These are phyloP conservation scores for Penicillium hordei DNA, from an alignment of 2,329 filamentous ascomycete genomes.

Conservation along the genomic window DNA sequence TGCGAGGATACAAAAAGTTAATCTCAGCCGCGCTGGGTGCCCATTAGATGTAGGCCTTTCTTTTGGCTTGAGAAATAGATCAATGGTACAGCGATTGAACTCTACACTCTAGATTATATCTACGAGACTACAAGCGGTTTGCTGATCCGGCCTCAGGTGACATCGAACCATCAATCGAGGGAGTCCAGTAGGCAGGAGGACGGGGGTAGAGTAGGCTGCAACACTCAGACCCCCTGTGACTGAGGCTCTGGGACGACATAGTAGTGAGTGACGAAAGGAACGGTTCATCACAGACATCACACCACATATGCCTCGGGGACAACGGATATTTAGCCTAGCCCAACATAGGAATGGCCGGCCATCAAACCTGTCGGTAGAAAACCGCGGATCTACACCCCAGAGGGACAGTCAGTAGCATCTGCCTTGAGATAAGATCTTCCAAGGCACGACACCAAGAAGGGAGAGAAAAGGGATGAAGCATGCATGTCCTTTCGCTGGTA, in stretches of 20 bases:
- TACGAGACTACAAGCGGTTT: constrained; percentile 1
- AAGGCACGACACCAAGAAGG: constrained; percentile 11
- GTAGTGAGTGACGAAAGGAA: not conserved
- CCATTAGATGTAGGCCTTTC: not conserved
- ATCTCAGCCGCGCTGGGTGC: not conserved
- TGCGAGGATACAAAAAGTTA: not conserved
- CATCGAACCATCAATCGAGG: not conserved
- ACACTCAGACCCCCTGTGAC: not conserved
- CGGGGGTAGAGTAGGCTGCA: not conserved
- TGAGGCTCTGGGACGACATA: not conserved
- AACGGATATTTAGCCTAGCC: not conserved
- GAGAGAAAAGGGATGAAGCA: constrained; percentile 16
- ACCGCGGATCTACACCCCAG: constrained; percentile 18
- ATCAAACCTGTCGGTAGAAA: constrained; percentile 8
- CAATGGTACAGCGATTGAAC: not conserved
- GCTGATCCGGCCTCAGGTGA: not conserved
- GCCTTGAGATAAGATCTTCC: constrained; percentile 1
- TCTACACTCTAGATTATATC: not conserved
- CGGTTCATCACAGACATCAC: not conserved
- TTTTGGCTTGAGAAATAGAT: not conserved
- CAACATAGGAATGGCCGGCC: not conserved
- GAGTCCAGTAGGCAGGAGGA: not conserved
- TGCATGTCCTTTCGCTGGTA: constrained; percentile 85
- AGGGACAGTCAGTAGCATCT: constrained; percentile 17
- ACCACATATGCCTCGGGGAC: not conserved